Evolutionary conservation across 2,329 filamentous ascomycete genomes (phyloP), one percentile per base, ranked within the genome.

Genomic region (Aureobasidium leucospermi): DNA sequence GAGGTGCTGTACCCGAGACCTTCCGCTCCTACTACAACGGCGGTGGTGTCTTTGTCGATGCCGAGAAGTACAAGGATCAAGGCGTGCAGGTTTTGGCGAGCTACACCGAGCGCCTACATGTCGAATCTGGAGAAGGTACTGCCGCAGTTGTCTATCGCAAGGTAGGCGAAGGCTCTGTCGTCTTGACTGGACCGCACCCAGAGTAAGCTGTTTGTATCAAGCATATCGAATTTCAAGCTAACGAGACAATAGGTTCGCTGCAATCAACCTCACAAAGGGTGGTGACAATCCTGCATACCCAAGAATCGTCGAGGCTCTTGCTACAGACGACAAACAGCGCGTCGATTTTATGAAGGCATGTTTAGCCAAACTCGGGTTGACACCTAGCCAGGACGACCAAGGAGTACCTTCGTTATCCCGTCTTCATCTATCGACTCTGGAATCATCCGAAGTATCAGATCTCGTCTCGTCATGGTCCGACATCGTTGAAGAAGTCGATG

Each of bases 1-100:
- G 70, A 43, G 80, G 77, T 0, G 74, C 75, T 3, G 70, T 87
- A 1, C 82, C 86, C 0, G 80, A 84, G 1, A 76, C 78, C 1
- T 89, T 96, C 61, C 78, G 80, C 57, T 86, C 85, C 13, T 99
- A 99, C 70, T 96, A 93, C 72, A 99, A 99, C 66, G 94, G 94
- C 0, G 94, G 94, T 0, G 92, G 94, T 3, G 85, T 96, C 1
- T 99, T 97, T 75, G 89, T 96, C 1, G 87, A 94, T 73, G 87
- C 88, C 1, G 79, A 81, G 3, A 82, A 80, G 46, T 78, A 84
- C 59, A 75, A 78, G 59, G 79, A 81, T 32, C 75, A 80, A 63
- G 88, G 87, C 1, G 84, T 96, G 0, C 85, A 96, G 72, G 81
- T 96, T 6, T 76, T 99, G 28, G 94, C 93, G 1, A 88, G 81